Conservation (phyloP, 352 stramenopile species). For the Globisporangium cederbergense region DNA sequence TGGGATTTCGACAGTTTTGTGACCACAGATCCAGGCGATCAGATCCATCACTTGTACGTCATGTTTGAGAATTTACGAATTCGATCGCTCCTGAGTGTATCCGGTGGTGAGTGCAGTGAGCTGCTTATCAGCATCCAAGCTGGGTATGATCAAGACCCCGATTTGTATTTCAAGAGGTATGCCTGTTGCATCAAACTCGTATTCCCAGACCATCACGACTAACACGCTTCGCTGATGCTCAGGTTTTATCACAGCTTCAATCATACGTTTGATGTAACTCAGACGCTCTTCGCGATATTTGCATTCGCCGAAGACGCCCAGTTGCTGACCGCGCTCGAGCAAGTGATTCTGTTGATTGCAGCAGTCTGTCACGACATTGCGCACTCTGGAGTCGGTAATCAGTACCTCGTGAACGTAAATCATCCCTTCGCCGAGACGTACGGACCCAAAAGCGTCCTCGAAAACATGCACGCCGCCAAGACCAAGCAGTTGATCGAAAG, state of each 20-base stretch:
- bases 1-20: constrained; percentile 19
- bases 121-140: constrained; percentile 15
- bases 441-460: constrained; percentile 20
- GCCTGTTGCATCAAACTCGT: neutral
- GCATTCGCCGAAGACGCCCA: constrained; percentile 12
- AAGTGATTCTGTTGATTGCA: constrained; percentile 21
- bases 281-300: constrained; percentile 29
- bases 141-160: constrained; percentile 11
- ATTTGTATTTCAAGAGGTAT: constrained; percentile 17
- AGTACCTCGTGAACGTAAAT: constrained; percentile 19
- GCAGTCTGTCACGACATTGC: constrained; percentile 28
- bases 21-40: constrained; percentile 3
- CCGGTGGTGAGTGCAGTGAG: constrained; percentile 2
- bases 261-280: constrained; percentile 27
- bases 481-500: constrained; percentile 19
- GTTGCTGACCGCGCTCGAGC: constrained; percentile 19
- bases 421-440: constrained; percentile 20
- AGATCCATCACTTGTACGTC: constrained; percentile 10
- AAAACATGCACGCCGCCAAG: constrained; percentile 30
- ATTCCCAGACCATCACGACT: neutral
- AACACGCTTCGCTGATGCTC: neutral
- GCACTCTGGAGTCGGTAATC: constrained; percentile 28
- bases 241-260: constrained; percentile 32
- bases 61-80: constrained; percentile 19
- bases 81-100: constrained; percentile 6